Evolutionary conservation across 495 filamentous ascomycete species (phyloP), one percentile per base, ranked within the genome.

Genomic region (Parathielavia appendiculata): DNA sequence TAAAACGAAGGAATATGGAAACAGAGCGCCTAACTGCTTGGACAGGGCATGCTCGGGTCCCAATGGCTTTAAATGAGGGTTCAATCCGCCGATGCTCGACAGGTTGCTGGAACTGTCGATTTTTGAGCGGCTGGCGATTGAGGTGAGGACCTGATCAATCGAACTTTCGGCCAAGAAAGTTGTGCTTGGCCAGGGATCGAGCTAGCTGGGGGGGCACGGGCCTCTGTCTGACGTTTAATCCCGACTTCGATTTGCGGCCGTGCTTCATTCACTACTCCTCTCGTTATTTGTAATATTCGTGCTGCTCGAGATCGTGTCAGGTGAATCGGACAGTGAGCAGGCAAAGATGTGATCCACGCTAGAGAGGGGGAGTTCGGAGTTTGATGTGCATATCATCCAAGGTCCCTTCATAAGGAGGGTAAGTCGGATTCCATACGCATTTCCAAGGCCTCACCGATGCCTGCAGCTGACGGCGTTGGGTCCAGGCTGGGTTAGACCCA

Each of bases 21-120:
- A 35, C 36, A 40, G 52, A 56, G 47, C 30, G 20, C 39, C 52
- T 53, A 17, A 40, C 54, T 51, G 51, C 44, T 43, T 16, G 23
- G 22, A 41, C 56, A 57, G 38, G 43, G 47, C 51, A 50, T 41
- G 17, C 34, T 50, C 52, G 38, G 36, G 41, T 30, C 51, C 61
- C 61, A 63, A 63, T 63, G 61, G 61, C 56, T 56, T 20, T 14
- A 56, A 63, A 60, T 35, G 52, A 59, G 52, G 19, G 47, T 47
- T 48, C 56, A 57, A 59, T 63, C 51, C 17, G 52, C 60, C 40
- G 49, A 45, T 36, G 53, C 32, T 46, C 53, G 48, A 61, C 58
- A 57, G 49, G 54, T 52, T 53, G 54, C 35, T 52, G 41, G 49
- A 54, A 44, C 55, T 59, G 61, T 59, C 54, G 56, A 50, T 47